Evolutionary conservation across 2,329 filamentous ascomycete species (phyloP), one percentile per base, ranked within the genome.

Genomic region (Scedosporium aurantiacum): DNA sequence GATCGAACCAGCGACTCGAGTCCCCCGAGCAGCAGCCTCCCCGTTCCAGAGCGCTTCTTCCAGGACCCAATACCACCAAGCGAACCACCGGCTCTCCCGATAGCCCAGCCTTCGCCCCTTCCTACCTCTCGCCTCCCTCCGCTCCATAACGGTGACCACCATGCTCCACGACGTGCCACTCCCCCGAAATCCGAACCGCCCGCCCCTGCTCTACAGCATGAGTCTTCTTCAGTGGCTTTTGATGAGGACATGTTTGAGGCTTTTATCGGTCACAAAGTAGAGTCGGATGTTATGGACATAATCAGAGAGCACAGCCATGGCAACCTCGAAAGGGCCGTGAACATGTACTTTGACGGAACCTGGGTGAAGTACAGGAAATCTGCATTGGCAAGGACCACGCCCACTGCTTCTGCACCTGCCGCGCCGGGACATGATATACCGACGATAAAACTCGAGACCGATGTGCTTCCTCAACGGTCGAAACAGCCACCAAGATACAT

Each of bases 281-380:
- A 75, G 5, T 63, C 74, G 0, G 75, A 82, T 25, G 71, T 77
- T 0, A 67, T 88, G 57, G 71, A 73, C 5, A 70, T 76, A 3
- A 77, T 89, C 21, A 76, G 76, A n/a, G 73, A 78, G 7, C 76
- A 77, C 52, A 86, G 84, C 60, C 79, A 79, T 25, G 74, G 81
- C 60, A 77, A 85, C 63, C 75, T 88, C 16, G 82, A 87, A 67
- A 77, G 78, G 63, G 85, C 85, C 5, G 80, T 87, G 62, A 87
- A 87, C 63, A 87, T 87, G 81, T 89, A 86, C 68, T 82, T 87
- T 64, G 86, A 89, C 64, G 85, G 84, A 21, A 87, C 85, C 4
- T 88, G 85, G 79, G 84, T 82, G 67, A 78, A 74, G 8, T 12
- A 43, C 5, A 57, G 57, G 60, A 47, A 57, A 27, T n/a, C 47